These are phyloP conservation scores for Silene conica DNA, from an alignment of 148 eudicot species.

Conservation along the genomic window DNA sequence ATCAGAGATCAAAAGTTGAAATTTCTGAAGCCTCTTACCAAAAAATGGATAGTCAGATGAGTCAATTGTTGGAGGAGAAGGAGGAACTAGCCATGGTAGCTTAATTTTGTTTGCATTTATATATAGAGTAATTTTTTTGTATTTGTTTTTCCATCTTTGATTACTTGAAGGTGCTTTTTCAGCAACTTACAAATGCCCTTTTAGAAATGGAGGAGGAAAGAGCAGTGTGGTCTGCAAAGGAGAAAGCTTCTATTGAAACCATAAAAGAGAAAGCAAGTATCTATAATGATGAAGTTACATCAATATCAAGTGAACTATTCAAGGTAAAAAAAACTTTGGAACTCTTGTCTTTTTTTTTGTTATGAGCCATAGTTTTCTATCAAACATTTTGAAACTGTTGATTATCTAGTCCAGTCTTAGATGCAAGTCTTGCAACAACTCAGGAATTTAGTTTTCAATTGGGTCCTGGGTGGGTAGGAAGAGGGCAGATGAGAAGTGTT, in stretches of 20 bases:
- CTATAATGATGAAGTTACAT: constrained; percentile 43
- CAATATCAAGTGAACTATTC: constrained; percentile 46
- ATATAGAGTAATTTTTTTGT: constrained; percentile 1
- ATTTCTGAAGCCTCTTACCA: constrained; percentile 41
- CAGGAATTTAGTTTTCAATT: not conserved
- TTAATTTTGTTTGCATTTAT: constrained; percentile 6
- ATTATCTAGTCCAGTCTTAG: not conserved
- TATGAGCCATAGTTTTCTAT: not conserved
- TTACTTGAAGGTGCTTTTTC: constrained; percentile 26
- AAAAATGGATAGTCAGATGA: constrained; percentile 45
- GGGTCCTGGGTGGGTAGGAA: not conserved
- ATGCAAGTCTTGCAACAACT: not conserved
- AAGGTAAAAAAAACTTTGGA: constrained; percentile 40
- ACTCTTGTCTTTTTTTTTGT: not conserved
- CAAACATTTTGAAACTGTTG: not conserved
- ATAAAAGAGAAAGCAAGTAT: constrained; percentile 50
- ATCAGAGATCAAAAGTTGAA: constrained; percentile 57
- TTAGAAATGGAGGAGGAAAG: constrained; percentile 86
- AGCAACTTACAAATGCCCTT: constrained; percentile 93
- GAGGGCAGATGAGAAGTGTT: too few species aligned
- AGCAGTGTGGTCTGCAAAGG: constrained; percentile 83
- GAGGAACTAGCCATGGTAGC: constrained; percentile 83
- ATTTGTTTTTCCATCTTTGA: constrained; percentile 8
- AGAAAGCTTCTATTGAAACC: constrained; percentile 74
- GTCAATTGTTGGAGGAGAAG: constrained; percentile 53